Conservation (phyloP, 176 grass and related monocot species). For the Saccharum officinarum region DNA sequence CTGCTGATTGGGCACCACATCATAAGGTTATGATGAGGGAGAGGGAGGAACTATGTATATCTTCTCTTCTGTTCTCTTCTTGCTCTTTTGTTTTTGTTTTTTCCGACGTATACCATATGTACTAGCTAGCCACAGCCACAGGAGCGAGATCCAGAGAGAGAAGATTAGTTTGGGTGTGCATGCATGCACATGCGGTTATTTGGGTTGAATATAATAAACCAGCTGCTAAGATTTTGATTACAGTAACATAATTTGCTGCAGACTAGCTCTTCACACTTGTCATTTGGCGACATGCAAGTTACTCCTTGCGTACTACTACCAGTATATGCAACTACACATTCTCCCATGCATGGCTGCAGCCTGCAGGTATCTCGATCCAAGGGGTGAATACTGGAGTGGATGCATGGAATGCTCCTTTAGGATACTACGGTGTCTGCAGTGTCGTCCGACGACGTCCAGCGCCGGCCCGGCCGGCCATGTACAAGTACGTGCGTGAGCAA, state of each 20-base stretch:
- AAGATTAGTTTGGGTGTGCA: not conserved
- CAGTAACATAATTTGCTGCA: not conserved
- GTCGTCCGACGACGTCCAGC: not conserved
- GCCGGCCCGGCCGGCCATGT: not conserved
- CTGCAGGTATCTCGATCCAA: not conserved
- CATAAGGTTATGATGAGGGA: conserved; percentile 55
- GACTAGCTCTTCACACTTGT: not conserved
- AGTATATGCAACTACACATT: not conserved
- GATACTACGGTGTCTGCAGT: not conserved
- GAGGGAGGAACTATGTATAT: not conserved
- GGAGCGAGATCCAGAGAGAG: not conserved
- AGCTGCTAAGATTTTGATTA: not conserved
- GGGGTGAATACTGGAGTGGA: not conserved
- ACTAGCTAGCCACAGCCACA: too few relatives aligned
- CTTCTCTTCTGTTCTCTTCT: not conserved
- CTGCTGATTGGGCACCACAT: conserved; percentile 44
- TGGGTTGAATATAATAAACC: not conserved
- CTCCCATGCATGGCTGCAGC: not conserved
- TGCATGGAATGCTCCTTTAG: not conserved
- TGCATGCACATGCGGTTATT: too few relatives aligned
- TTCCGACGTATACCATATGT: not conserved
- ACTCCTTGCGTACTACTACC: not conserved
- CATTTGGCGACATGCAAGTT: not conserved
- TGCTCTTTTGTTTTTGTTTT: not conserved
- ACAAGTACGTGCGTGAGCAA: not conserved